Percentiles rank a stretch among this genome's conserved stretches.
Evolutionary conservation across 768 basidiomycete species (phyloP).

Genomic region (Crepidotus variabilis): DNA sequence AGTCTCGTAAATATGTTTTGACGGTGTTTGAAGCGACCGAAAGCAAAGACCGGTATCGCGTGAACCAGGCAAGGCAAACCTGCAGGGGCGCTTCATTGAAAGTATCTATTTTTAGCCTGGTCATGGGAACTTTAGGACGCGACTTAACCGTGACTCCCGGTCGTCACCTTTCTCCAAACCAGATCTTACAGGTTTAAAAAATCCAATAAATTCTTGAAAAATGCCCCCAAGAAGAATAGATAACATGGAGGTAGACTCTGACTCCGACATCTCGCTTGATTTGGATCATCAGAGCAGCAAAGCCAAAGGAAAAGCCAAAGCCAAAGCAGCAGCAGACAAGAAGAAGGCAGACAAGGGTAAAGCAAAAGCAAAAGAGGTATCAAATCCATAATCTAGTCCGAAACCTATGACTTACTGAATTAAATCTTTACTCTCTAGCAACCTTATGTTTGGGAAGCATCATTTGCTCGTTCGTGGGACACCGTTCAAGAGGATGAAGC

Average conservation of each 20-base stretch:
- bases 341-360: conserved; percentile 55
- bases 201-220: not conserved
- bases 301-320: conserved; percentile 55
- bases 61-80: too few species aligned
- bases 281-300: conserved; percentile 35
- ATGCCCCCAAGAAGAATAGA: conserved; percentile 32
- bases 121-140: not conserved
- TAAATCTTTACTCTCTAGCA: conserved; percentile 48
- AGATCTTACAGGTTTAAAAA: not conserved
- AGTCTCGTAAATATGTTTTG: too few species aligned
- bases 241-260: conserved; percentile 62
- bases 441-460: conserved; percentile 95
- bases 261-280: conserved; percentile 59
- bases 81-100: too few species aligned
- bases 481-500: conserved; percentile 94
- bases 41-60: too few species aligned
- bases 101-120: too few species aligned
- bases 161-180: not conserved
- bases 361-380: conserved; percentile 47
- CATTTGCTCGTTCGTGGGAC: conserved; percentile 94
- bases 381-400: not conserved
- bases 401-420: not conserved
- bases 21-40: too few species aligned
- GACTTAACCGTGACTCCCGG: not conserved
- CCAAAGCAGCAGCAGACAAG: conserved; percentile 43